Evolutionary conservation across 768 basidiomycete species (phyloP), one percentile per base, ranked within the genome.

Genomic region (Naganishia antarctica): DNA sequence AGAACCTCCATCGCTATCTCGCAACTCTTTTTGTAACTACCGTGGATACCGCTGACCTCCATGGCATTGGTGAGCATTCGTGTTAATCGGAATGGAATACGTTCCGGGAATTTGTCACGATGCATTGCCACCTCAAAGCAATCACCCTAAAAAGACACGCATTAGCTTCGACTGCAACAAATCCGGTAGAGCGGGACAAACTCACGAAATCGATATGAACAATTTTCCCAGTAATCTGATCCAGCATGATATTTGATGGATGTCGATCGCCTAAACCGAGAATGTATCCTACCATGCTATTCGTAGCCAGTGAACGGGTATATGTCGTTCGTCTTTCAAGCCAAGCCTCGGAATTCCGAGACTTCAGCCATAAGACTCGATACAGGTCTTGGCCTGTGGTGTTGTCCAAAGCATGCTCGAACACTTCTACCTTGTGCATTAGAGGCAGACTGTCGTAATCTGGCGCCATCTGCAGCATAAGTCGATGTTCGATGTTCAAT

Each of bases 381-480:
- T 99, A 99, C 13, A 99, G 81, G 74, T 99, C 96, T 78, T 98
- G 96, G 1, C 96, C 96, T 0, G 92, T 97, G 1, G 96, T 98
- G 72, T 98, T 97, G 78, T 98, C 93, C 46, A 98, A 82, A 6
- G 96, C 93, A 70, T 98, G 97, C 77, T 98, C 92, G 79, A 99
- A 99, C 3, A 99, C 96, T 75, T 99, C 96, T 43, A 99, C 90
- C 81, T 99, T 99, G 76, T 99, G 94, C 53, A 99, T 83, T 4
- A 97, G 81, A 31, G 88, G 91, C 31, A 98, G 81, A 71, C 87
- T 90, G 77, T 98, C 94, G 77, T 98, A 99, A 74, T 98, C 94
- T 11, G 96, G 94, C 9, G 96, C 96, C 94, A 97, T 98, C 83
- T 99, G 96, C 7, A 97, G 85, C 89, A 99, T 99, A 64, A 99